These are phyloP conservation scores for Sungouiozyma ichnusensis DNA, from an alignment of 805 yeast genomes.

Conservation along the genomic window DNA sequence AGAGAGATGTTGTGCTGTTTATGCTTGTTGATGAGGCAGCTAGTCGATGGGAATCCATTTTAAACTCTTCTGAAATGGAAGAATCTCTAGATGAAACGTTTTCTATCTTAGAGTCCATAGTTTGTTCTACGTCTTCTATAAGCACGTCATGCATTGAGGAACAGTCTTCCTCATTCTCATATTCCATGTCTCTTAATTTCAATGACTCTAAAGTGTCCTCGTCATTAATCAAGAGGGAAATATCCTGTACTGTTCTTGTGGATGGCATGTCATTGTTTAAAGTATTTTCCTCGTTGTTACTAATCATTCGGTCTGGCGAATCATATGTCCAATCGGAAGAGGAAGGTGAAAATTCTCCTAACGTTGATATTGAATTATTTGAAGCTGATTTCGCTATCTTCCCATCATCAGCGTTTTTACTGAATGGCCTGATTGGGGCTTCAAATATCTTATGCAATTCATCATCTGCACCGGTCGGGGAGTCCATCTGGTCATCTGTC, in stretches of 20 bases:
- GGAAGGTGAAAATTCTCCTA: conserved; percentile 39
- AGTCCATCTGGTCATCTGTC: not conserved
- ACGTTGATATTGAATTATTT: conserved; percentile 31
- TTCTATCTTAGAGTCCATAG: conserved; percentile 6
- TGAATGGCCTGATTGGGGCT: conserved; percentile 24
- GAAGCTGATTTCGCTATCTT: conserved; percentile 24
- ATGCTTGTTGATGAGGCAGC: conserved; percentile 20
- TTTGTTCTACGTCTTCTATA: conserved; percentile 5
- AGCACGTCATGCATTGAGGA: not conserved
- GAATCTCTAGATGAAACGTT: not conserved
- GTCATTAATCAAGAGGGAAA: conserved; percentile 28
- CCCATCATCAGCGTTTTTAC: conserved; percentile 4
- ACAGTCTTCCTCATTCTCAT: not conserved
- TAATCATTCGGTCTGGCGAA: conserved; percentile 25
- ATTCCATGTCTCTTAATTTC: not conserved
- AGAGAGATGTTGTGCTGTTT: conserved; percentile 8
- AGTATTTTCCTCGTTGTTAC: conserved; percentile 1
- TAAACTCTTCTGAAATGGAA: conserved; percentile 2
- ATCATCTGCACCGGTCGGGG: conserved; percentile 4
- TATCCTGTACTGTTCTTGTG: conserved; percentile 33
- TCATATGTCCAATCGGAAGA: conserved; percentile 35
- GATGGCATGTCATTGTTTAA: conserved; percentile 23
- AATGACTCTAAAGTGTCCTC: not conserved
- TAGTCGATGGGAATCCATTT: conserved; percentile 2
- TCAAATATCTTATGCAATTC: conserved; percentile 19